phyloP scores from a whole-genome alignment of 176 grass and related monocot genomes.

The Chrysopogon serrulatus region DNA sequence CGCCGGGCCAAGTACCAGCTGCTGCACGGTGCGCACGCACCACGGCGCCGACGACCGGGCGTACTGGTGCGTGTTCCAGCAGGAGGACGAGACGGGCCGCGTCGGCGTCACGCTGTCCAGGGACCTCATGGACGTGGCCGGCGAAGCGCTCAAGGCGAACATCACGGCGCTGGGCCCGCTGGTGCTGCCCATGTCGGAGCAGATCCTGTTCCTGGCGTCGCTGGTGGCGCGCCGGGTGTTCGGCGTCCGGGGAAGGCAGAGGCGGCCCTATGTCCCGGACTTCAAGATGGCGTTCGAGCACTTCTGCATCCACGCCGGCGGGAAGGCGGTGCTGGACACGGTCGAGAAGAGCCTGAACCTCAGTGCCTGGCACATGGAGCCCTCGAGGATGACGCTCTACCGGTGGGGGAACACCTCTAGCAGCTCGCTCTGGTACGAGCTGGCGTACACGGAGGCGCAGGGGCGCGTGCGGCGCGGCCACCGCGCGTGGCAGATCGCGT shows the following conservation, averaged over 20 bases:
- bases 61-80: slow-evolving; percentile 76
- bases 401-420: slow-evolving; percentile 60
- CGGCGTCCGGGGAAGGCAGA: slow-evolving; percentile 10
- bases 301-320: slow-evolving; percentile 97
- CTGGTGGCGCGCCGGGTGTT: slow-evolving; percentile 43
- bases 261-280: slow-evolving; percentile 78
- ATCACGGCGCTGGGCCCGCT: slow-evolving; percentile 86
- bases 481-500: slow-evolving; percentile 50
- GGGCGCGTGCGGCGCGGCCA: slow-evolving; percentile 24
- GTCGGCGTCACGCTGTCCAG: slow-evolving; percentile 74
- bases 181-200: slow-evolving; percentile 85
- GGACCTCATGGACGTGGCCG: slow-evolving; percentile 90
- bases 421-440: slow-evolving; percentile 63
- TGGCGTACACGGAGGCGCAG: slow-evolving; percentile 56
- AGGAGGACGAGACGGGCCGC: slow-evolving; percentile 46
- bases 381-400: slow-evolving; percentile 49
- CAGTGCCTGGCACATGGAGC: slow-evolving; percentile 46
- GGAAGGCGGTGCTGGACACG: slow-evolving; percentile 69
- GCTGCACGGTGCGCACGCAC: slow-evolving; percentile 74
- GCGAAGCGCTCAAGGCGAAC: slow-evolving; percentile 66
- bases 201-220: slow-evolving; percentile 62
- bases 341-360: slow-evolving; percentile 70
- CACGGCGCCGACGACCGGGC: slow-evolving; percentile 56
- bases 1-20: slow-evolving; percentile 83
- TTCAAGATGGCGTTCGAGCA: slow-evolving; percentile 97